Base-by-base conservation (phyloP, 2,329 filamentous ascomycete species). In the Nigrospora osmanthi region DNA sequence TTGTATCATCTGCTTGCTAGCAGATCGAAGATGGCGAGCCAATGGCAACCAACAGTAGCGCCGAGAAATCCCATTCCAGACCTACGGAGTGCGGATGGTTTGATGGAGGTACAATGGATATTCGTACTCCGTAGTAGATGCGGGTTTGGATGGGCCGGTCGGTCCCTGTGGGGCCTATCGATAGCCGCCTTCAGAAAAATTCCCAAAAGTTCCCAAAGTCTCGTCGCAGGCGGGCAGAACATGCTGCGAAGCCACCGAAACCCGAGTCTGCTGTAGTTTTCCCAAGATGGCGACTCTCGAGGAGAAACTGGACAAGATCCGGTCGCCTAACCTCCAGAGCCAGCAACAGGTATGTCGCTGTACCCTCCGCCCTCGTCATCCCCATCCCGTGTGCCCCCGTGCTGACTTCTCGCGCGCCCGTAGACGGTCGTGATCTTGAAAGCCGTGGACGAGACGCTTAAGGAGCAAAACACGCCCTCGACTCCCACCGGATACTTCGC, bases 271-370 rank as follows among this genome's bases (percentile, higher is more conserved):
- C 40, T 30, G 11, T 13, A 34, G 40, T 47, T 35, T 49, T 49
- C 46, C 55, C 58, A 64, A 59, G 48, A 78, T 78, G 75, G 66
- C 69, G 56, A 70, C 73, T 52, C 60, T 97, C 60, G 82, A 86
- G 65, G 91, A 95, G 74, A 94, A 89, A 75, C 81, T 98, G 64
- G 87, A 91, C 72, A 96, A 94, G 79, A 96, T 97, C 67, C 87
- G 93, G 69, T 93, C 87, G 62, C 93, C 93, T 46, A 95, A 95
- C 68, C 81, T 96, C 59, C 88, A 97, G 68, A 95, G 87, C 65
- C 90, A 96, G 70, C 83, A 95, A 66, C 89, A 90, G 78, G 89
- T 93, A 71, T 55, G 72, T 64, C 15, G 34, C 14, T 35, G 36
- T 34, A 40, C 23, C 44, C 36, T 10, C 23, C 23, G 23, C 23